Evolutionary conservation across 2,329 filamentous ascomycete species (phyloP), one percentile per base, ranked within the genome.

Genomic region (Cryphonectria nitschkei): DNA sequence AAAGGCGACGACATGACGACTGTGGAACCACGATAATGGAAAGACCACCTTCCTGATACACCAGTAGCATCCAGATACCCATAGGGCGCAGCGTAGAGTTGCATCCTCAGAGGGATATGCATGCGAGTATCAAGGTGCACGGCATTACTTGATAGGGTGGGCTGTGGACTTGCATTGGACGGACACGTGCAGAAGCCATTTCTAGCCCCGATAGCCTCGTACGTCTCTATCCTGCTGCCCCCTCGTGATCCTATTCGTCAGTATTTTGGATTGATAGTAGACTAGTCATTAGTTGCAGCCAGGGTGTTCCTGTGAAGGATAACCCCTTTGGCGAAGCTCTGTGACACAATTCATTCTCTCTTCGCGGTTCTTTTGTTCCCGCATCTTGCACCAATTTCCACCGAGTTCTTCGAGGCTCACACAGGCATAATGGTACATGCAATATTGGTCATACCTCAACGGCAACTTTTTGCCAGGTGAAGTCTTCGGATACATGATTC

Each of bases 11-110:
- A 65, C 39, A 50, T 46, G 13, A 52, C n/a, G 16, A n/a, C 34
- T 32, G 63, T 34, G 39, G 63, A 52, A 43, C 19, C 29, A 34
- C 41, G 63, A 65, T 65, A 65, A 50, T 41, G 14, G 26, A n/a
- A 65, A 19, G 41, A 52, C 43, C 63, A 65, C 63, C 63, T 65
- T 65, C 63, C 63, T 65, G 39, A 65, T 65, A 16, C 43, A 65
- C 63, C 63, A n/a, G 6, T 22, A 34, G 3, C 43, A 50, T 41
- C 63, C 63, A 65, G 43, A 52, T 50, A 5, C 29, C 41, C 34
- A 39, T 43, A 65, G 41, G n/a, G 43, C 41, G 34, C 41, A 22
- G 34, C 58, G 4, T 39, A 61, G 34, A 39, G 58, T 39, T 34
- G 63, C 63, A 65, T 65, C 29, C 13, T 52, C 22, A 19, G 29